phyloP scores from a whole-genome alignment of 2,329 filamentous ascomycete species.

The Byssochlamys sp. region DNA sequence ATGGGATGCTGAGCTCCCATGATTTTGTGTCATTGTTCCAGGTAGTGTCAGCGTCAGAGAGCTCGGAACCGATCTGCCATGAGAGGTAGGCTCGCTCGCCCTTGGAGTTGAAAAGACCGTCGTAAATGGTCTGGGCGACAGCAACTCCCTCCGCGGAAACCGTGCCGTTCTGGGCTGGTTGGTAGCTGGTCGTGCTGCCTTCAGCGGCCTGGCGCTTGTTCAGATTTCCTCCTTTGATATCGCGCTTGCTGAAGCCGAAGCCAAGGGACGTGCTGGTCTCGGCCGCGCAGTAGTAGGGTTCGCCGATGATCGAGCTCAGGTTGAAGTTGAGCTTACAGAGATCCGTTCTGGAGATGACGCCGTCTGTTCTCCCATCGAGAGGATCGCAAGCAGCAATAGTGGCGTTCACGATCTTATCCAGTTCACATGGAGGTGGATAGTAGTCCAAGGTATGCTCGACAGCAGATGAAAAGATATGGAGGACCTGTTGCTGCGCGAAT shows the following conservation, averaged over 20 bases:
- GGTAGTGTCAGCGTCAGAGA: conserved; percentile 25
- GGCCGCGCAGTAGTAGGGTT: conserved; percentile 37
- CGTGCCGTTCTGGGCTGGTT: conserved; percentile 13
- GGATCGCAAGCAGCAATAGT: conserved; percentile 48
- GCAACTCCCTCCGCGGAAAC: conserved; percentile 9
- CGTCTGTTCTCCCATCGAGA: conserved; percentile 47
- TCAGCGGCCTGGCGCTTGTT: conserved; percentile 10
- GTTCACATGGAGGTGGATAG: conserved; percentile 34
- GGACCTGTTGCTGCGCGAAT: conserved; percentile 30
- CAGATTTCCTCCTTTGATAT: not conserved
- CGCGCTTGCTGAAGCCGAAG: not conserved
- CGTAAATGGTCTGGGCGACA: conserved; percentile 18
- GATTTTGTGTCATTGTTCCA: conserved; percentile 24
- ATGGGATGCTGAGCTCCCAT: conserved; percentile 25
- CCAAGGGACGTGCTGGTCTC: not conserved
- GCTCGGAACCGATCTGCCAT: conserved; percentile 22
- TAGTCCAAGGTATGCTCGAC: conserved; percentile 31
- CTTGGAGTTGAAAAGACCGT: conserved; percentile 29
- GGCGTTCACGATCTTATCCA: conserved; percentile 44
- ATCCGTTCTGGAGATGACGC: conserved; percentile 43
- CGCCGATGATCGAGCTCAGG: conserved; percentile 38
- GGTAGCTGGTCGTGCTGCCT: conserved; percentile 3
- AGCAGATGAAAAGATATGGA: conserved; percentile 28
- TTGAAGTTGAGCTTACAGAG: conserved; percentile 41
- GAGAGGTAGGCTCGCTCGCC: conserved; percentile 30